Evolutionary conservation across 306 rosid species (phyloP), one percentile per base, ranked within the genome.

Genomic region (Citrullus colocynthis): DNA sequence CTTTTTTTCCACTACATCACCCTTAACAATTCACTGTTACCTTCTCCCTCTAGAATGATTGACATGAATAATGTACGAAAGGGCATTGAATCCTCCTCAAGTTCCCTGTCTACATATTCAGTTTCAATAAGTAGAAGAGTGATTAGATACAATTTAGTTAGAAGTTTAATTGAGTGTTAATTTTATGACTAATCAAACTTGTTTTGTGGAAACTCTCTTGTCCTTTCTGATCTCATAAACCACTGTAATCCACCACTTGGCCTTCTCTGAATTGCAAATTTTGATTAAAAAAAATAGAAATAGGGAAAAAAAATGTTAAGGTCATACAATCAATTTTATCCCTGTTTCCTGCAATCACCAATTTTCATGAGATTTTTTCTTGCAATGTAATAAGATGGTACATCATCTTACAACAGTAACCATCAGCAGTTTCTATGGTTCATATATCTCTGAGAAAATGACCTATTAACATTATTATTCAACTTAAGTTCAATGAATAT

Each of bases 41-140:
- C 28, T 16, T 17, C 39, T 37, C 30, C 32, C 52, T 18, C 24
- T 39, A 66, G 96, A 74, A 89, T 91, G 80, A 91, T 84, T 59
- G 93, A 86, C 98, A 87, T 94, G 78, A 94, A 94, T 85, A 94
- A 94, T 20, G 91, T 83, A 87, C 74, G 90, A 90, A 59, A 90
- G 3, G 13, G 85, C 88, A 82, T 92, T 94, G 78, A 66, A 20
- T 49, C 83, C 95, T 97, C 90, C 52, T n/a, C 32, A 65, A n/a
- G 28, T 41, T 18, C 18, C 74, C 7, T 9, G 32, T 66, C n/a
- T 12, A 18, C 51, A 39, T 39, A 8, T 48, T 39, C 42, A 24
- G 52, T 39, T 39, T 66, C 51, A n/a, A 39, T 10, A 39, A 66
- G 32, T 66, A 4, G 73, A 10, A 39, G 28, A 37, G 73, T 13